Percentiles rank a stretch among this genome's conserved stretches.
These are phyloP conservation scores for Porcisia hertigi DNA, from an alignment of 208 protist species.

Conservation along the genomic window DNA sequence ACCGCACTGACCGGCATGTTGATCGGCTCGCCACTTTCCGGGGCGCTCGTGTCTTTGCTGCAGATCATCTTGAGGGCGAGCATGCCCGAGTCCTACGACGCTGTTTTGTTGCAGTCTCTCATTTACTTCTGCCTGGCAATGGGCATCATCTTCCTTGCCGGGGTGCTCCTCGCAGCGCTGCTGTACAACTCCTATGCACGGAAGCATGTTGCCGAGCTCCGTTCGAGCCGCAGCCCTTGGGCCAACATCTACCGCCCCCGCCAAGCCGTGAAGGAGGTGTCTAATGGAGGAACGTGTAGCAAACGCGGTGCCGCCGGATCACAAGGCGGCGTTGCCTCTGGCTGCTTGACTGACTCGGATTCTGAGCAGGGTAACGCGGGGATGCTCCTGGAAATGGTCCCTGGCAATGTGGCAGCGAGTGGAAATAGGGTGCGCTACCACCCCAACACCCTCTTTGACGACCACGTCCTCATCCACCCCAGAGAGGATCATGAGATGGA, in stretches of 20 bases:
- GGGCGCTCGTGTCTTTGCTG: constrained; percentile 64
- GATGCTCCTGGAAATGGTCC: neutral
- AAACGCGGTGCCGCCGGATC: neutral
- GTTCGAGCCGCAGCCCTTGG: constrained; percentile 46
- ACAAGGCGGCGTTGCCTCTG: neutral
- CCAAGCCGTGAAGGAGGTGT: neutral
- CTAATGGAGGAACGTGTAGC: neutral
- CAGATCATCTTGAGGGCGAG: constrained; percentile 74
- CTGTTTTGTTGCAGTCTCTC: constrained; percentile 52
- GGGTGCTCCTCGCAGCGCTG: constrained; percentile 46
- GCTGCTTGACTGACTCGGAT: constrained; percentile 11
- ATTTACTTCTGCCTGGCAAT: constrained; percentile 81
- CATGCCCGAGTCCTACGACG: constrained; percentile 57
- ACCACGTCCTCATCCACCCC: constrained; percentile 14
- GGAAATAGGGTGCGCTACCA: neutral
- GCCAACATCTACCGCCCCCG: constrained; percentile 53
- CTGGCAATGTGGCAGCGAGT: neutral
- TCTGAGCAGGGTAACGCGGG: constrained; percentile 10
- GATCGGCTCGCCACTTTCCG: constrained; percentile 62
- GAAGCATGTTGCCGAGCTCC: constrained; percentile 76
- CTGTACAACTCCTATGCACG: constrained; percentile 64
- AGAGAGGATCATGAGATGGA: constrained; percentile 12
- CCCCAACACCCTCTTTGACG: constrained; percentile 36
- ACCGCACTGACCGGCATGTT: constrained; percentile 77
- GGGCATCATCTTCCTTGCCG: constrained; percentile 56